Evolutionary conservation across 257 asterid genomes (phyloP).

Genomic region (Solanum paucissectum): DNA sequence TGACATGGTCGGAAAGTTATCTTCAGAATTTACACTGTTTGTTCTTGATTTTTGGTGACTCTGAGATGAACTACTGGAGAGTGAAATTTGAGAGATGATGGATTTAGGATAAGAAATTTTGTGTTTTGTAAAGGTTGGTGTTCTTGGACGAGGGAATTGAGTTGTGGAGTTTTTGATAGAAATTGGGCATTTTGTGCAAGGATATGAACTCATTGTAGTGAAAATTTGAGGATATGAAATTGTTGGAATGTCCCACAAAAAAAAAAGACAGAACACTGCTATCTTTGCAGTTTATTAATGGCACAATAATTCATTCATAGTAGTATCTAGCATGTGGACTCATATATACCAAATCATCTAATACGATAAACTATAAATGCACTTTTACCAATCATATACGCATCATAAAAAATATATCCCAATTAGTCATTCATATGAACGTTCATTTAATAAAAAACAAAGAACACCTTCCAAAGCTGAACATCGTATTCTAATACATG

Average conservation of each 20-base stretch:
- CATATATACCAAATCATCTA: neutral
- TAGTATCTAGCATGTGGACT: neutral
- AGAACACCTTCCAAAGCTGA: neutral
- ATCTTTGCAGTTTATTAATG: neutral
- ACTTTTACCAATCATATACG: neutral
- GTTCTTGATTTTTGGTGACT: neutral
- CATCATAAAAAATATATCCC: neutral
- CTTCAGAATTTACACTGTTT: neutral
- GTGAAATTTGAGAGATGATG: neutral
- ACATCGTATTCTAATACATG: neutral
- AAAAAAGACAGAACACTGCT: too few relatives aligned
- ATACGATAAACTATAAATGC: neutral
- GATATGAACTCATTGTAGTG: neutral
- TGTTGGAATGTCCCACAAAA: neutral
- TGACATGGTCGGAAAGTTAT: conserved; percentile 49
- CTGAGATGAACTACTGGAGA: neutral
- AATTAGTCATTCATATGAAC: neutral
- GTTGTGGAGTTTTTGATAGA: neutral
- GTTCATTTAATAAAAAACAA: neutral
- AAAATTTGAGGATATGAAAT: neutral
- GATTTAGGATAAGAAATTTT: neutral
- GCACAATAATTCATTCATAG: neutral
- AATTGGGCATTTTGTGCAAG: neutral
- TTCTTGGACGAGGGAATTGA: neutral
- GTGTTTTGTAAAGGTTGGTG: neutral